These are phyloP conservation scores for Neltuma alba DNA, from an alignment of 306 rosid genomes.

Conservation along the genomic window DNA sequence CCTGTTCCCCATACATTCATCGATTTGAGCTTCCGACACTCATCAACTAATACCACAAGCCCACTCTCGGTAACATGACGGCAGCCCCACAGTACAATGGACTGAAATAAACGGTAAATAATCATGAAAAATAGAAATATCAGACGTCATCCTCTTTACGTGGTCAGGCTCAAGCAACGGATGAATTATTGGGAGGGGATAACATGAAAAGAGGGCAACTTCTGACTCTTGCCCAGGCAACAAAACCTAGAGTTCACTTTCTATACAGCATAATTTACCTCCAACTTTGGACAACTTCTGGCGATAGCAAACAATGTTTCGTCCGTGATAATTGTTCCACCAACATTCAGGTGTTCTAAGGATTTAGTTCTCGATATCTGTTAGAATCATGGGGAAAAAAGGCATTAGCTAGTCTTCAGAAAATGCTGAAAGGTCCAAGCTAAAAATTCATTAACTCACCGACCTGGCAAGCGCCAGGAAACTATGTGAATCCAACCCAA, in stretches of 20 bases:
- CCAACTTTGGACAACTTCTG: constrained; percentile 69
- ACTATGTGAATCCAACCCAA: not conserved
- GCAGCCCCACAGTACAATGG: constrained; percentile 89
- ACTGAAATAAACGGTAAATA: constrained; percentile 48
- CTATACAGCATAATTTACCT: constrained; percentile 49
- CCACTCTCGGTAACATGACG: constrained; percentile 84
- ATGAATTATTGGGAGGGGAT: not conserved
- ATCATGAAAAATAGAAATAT: constrained; percentile 8
- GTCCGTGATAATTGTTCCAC: constrained; percentile 91
- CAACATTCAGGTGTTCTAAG: constrained; percentile 77
- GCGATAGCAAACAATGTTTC: constrained; percentile 74
- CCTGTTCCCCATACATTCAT: constrained; percentile 91
- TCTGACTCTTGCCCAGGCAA: not conserved
- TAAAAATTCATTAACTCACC: constrained; percentile 10
- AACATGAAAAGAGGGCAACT: not conserved
- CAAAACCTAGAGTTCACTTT: constrained; percentile 1
- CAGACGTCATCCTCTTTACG: not conserved
- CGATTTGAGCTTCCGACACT: constrained; percentile 74
- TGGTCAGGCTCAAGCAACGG: not conserved
- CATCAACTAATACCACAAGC: constrained; percentile 64
- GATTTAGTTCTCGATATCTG: constrained; percentile 81
- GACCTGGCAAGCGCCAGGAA: constrained; percentile 9
- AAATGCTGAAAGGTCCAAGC: not conserved
- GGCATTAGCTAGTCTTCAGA: not conserved
- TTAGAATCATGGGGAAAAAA: constrained; percentile 22